Evolutionary conservation across 208 protist genomes (phyloP), one percentile per base, ranked within the genome.

Genomic region (Leishmania lainsoni): DNA sequence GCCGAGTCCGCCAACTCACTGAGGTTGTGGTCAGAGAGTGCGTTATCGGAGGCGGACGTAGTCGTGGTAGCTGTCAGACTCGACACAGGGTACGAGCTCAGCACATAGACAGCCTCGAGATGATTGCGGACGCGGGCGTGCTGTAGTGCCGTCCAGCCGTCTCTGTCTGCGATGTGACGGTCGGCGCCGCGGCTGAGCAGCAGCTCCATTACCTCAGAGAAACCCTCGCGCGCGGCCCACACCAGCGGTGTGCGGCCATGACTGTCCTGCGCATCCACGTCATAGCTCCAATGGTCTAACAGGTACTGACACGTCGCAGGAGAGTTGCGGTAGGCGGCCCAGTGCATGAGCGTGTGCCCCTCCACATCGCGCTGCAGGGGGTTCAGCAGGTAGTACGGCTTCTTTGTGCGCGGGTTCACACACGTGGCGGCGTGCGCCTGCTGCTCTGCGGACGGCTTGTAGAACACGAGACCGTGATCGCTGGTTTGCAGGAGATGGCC

Each of bases 141-240:
- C 77, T 92, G 78, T 73, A 93, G 35, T 16, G 94, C 90, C 8
- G 91, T 95, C 66, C 83, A 89, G 10, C 85, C 87, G 20, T 95
- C 90, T 22, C 69, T 70, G 80, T 97, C 94, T 1, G 52, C 14
- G 1, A 88, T 22, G 48, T 54, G 72, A 5, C 78, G 75, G 63
- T 91, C 78, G 22, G 92, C 90, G 39, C 92, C 93, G 72, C 56
- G 65, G n/a, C 48, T 75, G 4, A 95, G 72, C 61, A 97, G 81
- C 69, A 92, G 84, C 80, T 94, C 94, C 26, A 91, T 66, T 65
- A 94, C 85, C 75, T 93, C 91, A 0, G 90, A 72, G 71, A 89
- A 91, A 20, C 94, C 94, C 73, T 97, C 92, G 59, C 94, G 92
- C 3, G 92, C 91, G 26, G 92, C 94, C 92, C 94, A 97, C 17